phyloP scores from a whole-genome alignment of 768 basidiomycete genomes.

The Amanita subjunquillea region DNA sequence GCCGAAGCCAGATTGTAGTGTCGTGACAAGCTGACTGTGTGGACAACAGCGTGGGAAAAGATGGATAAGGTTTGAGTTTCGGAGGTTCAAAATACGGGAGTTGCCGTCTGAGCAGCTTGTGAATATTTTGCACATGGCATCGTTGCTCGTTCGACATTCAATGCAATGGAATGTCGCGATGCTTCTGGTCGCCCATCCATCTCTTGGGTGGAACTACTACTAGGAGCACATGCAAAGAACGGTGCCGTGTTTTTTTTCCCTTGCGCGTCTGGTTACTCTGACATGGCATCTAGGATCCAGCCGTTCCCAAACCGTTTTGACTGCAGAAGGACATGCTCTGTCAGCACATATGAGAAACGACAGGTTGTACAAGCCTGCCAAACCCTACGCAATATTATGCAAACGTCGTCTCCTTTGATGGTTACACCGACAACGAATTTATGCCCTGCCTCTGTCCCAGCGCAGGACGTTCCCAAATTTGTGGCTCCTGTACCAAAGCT shows the following conservation, averaged over 20 bases:
- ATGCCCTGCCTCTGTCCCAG: not conserved
- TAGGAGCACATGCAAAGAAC: constrained; percentile 12
- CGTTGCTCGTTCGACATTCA: constrained; percentile 14
- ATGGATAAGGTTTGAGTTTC: constrained; percentile 20
- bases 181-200: constrained; percentile 45
- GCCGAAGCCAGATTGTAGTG: too few species aligned
- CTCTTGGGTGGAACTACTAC: constrained; percentile 23
- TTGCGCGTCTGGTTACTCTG: constrained; percentile 7
- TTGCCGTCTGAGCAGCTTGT: not conserved
- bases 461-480: not conserved
- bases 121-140: not conserved
- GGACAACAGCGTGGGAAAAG: constrained; percentile 22
- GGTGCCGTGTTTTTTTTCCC: constrained; percentile 11
- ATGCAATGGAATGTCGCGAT: constrained; percentile 81
- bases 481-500: not conserved
- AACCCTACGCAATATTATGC: not conserved
- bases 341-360: not conserved
- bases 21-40: constrained; percentile 20
- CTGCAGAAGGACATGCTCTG: not conserved
- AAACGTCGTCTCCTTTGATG: not conserved
- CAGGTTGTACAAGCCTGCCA: not conserved
- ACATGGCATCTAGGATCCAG: not conserved
- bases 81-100: not conserved
- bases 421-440: not conserved
- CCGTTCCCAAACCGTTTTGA: not conserved